Conservation (phyloP, 2,329 filamentous ascomycete genomes). For the Claviceps sp. region DNA sequence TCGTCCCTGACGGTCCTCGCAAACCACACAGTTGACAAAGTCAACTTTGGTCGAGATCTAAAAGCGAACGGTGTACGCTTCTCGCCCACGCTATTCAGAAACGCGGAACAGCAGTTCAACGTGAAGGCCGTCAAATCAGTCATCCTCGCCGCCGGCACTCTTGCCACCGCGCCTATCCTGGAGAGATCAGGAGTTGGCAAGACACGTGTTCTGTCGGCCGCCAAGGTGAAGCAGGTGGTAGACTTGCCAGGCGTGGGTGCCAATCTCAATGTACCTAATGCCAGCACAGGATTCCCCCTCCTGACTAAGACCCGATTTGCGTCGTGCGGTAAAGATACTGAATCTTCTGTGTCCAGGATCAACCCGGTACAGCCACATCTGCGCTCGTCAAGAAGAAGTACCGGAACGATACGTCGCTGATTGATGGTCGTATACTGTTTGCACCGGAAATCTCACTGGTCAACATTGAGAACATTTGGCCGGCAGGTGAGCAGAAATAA, state of each 20-base stretch:
- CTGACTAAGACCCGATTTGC: background rate
- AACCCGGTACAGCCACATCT: constrained; percentile 9
- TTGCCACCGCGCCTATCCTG: constrained; percentile 23
- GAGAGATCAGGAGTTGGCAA: constrained; percentile 43
- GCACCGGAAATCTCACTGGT: constrained; percentile 12
- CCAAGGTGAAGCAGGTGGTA: constrained; percentile 32
- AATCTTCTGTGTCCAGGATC: constrained; percentile 6
- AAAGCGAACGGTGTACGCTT: constrained; percentile 4
- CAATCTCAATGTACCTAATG: constrained; percentile 10
- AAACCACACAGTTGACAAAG: constrained; percentile 21
- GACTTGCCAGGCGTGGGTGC: constrained; percentile 41
- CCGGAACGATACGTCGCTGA: constrained; percentile 11
- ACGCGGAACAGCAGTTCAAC: constrained; percentile 19
- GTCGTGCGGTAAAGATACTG: background rate
- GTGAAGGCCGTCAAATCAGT: constrained; percentile 5
- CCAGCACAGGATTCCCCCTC: too few relatives aligned
- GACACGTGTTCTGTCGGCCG: constrained; percentile 27
- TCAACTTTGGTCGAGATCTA: constrained; percentile 13
- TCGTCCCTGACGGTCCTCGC: constrained; percentile 18
- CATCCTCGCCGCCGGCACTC: constrained; percentile 9
- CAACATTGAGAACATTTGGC: constrained; percentile 11
- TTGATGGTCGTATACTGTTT: constrained; percentile 9
- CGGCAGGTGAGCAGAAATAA: background rate
- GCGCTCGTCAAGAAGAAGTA: constrained; percentile 9
- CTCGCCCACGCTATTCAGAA: constrained; percentile 28